A percentile compares a stretch with the other conserved stretches of the same genome.
phyloP scores from a whole-genome alignment of 768 basidiomycete species.

The Kwoniella botswanensis region DNA sequence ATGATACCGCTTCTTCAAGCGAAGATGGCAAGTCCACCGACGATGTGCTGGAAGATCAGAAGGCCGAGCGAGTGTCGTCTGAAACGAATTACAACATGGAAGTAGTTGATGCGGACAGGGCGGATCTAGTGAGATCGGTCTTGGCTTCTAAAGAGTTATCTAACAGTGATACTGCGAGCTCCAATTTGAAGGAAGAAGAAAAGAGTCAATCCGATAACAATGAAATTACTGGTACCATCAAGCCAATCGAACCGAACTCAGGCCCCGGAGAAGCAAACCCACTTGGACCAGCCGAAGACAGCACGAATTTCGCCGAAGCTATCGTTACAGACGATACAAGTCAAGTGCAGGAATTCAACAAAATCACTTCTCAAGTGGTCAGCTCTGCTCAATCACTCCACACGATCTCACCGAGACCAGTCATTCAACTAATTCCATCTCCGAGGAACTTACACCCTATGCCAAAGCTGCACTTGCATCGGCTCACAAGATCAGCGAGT shows the following conservation, averaged over 20 bases:
- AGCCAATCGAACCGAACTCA: background rate
- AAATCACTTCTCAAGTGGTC: too few species aligned
- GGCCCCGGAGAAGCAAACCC: background rate
- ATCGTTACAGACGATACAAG: background rate
- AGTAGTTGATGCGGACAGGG: too few species aligned
- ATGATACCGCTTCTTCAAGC: background rate
- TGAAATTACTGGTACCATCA: background rate
- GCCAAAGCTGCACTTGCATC: constrained; percentile 8
- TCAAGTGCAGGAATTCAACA: background rate
- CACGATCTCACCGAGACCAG: background rate
- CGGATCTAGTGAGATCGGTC: too few species aligned
- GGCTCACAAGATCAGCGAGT: background rate
- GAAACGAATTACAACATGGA: too few species aligned
- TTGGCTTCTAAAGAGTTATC: too few species aligned
- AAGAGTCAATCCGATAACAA: too few species aligned
- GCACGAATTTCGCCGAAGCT: background rate
- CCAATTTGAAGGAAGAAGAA: too few species aligned
- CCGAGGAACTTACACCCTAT: background rate
- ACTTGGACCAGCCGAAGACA: background rate
- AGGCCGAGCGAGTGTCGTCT: too few species aligned
- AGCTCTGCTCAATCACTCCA: too few species aligned
- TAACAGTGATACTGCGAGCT: too few species aligned
- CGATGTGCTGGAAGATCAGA: background rate
- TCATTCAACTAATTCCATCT: background rate
- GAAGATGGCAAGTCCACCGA: background rate